These are phyloP conservation scores for Astragalus membranaceus DNA, from an alignment of 306 rosid species.

Conservation along the genomic window DNA sequence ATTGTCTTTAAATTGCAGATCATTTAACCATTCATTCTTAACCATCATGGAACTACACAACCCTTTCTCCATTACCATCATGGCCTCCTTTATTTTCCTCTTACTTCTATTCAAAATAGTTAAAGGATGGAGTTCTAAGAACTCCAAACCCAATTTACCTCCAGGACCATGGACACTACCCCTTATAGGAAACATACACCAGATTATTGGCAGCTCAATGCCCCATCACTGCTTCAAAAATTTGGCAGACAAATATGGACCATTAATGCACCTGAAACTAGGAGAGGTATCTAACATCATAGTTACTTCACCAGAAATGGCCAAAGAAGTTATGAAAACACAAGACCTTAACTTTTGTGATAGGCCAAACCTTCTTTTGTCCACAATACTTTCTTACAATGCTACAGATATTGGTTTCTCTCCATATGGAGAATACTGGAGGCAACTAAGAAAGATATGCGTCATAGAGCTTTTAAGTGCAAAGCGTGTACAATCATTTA, in stretches of 20 bases:
- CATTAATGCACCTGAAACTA: slow-evolving; percentile 23
- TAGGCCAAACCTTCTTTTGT: not conserved
- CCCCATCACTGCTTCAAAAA: not conserved
- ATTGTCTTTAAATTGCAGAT: not conserved
- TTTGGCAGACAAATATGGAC: slow-evolving; percentile 9
- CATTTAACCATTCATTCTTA: not conserved
- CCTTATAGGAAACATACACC: slow-evolving; percentile 20
- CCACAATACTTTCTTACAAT: not conserved
- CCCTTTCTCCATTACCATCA: not conserved
- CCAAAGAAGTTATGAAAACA: slow-evolving; percentile 8
- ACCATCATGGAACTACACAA: slow-evolving; percentile 1
- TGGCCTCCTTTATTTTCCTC: not conserved
- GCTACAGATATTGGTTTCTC: not conserved
- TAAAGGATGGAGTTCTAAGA: not conserved
- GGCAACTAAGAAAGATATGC: slow-evolving; percentile 26
- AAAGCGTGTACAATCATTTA: slow-evolving; percentile 26
- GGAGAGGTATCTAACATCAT: slow-evolving; percentile 20
- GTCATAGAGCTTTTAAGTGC: slow-evolving; percentile 17
- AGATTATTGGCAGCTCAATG: not conserved
- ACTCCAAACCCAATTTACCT: not conserved
- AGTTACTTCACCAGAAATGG: slow-evolving; percentile 13
- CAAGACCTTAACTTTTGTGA: slow-evolving; percentile 1
- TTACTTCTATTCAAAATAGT: not conserved
- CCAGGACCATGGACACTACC: slow-evolving; percentile 25
- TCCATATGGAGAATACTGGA: slow-evolving; percentile 21